Percentiles rank a stretch among this genome's conserved stretches.
phyloP scores from a whole-genome alignment of 129 eudicot genomes.

The Escallonia rubra region DNA sequence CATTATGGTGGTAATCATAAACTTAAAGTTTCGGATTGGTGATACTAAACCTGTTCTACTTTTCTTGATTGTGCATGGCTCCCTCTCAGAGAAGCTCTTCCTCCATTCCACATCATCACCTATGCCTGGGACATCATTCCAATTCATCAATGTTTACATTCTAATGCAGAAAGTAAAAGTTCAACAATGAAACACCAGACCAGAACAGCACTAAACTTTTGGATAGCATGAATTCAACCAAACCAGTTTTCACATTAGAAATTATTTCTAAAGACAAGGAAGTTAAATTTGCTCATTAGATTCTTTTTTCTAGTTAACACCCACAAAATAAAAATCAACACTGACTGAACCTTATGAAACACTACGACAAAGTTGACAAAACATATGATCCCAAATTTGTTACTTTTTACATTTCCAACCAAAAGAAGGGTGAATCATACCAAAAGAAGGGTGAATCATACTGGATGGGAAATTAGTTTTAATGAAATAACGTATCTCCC shows the following conservation, averaged over 20 bases:
- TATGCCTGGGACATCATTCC: constrained; percentile 10
- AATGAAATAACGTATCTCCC: neutral
- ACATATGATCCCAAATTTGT: neutral
- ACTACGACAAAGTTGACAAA: neutral
- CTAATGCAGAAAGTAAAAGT: neutral
- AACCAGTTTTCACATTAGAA: too few relatives aligned
- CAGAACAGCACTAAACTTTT: neutral
- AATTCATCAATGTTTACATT: neutral
- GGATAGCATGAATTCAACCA: neutral
- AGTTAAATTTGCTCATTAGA: neutral
- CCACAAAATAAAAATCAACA: constrained; percentile 3
- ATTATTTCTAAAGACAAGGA: too few relatives aligned
- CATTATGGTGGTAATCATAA: neutral
- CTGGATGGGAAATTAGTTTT: neutral
- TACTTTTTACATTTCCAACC: constrained; percentile 9
- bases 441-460: neutral
- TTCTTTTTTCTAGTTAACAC: neutral
- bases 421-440: neutral
- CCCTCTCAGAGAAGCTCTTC: constrained; percentile 74
- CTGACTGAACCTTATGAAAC: neutral
- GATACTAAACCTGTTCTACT: constrained; percentile 57
- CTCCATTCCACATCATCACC: constrained; percentile 66
- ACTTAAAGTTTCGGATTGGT: neutral
- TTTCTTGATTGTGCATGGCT: constrained; percentile 71
- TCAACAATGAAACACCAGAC: too few relatives aligned